Evolutionary conservation across 2,329 filamentous ascomycete species (phyloP), one percentile per base, ranked within the genome.

Genomic region (Chaetomium olivaceum): DNA sequence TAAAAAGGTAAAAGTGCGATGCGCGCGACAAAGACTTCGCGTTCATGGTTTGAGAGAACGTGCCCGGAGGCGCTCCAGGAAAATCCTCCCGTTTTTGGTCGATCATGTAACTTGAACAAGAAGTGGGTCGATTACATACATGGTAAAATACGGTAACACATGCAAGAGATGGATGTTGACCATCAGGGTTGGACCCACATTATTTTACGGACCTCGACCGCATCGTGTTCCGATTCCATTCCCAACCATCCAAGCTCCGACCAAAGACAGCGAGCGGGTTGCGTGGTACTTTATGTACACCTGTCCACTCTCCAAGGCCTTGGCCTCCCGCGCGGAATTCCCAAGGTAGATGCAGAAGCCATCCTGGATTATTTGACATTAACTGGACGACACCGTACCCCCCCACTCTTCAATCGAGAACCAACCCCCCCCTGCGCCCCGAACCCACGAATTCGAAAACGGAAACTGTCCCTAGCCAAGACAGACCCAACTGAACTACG

Each of bases 21-120:
- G 29, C 46, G 62, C 62, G 62, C 62, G 62, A 64, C 27, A 27
- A 50, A 21, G 23, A 11, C 9, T 64, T 36, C 57, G 62, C 56
- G 48, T 48, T 46, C 31, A 31, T 51, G 43, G 54, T 43, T 58
- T 9, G 16, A 55, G 21, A 54, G 23, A 27, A 39, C 5, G 31
- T 29, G 2, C 46, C 29, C 31, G 4, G 39, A 43, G 39, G 5
- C 16, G 39, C 29, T 36, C 21, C 33, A 27, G 4, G 56, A 58
- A 58, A 58, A 58, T 46, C 56, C 36, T 25, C 50, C 50, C 50
- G 25, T 52, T 16, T 51, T 52, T 52, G 25, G 51, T 29, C 27
- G 14, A 23, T 31, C 16, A n/a, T 31, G 16, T 27, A 8, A 29
- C 12, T 12, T 27, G 25, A 27, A 27, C 3, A 29, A 25, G 48